Percentiles rank a stretch among this genome's conserved stretches.
These are phyloP conservation scores for Choiromyces venosus DNA, from an alignment of 495 filamentous ascomycete genomes.

Conservation along the genomic window DNA sequence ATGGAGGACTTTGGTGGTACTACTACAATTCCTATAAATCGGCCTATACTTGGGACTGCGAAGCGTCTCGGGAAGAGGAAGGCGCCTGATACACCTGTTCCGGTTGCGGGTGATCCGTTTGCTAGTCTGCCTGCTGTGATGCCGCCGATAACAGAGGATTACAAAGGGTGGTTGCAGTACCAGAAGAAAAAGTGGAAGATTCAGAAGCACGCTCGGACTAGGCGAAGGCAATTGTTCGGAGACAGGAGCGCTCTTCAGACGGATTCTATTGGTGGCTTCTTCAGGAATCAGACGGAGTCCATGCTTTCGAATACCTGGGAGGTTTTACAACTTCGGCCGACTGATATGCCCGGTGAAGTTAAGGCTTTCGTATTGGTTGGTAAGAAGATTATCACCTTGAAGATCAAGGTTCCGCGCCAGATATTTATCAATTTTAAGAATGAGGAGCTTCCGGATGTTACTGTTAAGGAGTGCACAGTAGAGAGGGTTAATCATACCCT, in stretches of 20 bases:
- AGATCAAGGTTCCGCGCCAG: constrained; percentile 80
- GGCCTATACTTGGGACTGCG: constrained; percentile 59
- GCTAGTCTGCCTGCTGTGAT: constrained; percentile 76
- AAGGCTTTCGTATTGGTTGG: constrained; percentile 89
- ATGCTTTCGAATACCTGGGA: constrained; percentile 92
- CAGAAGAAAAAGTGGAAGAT: constrained; percentile 99
- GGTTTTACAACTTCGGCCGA: constrained; percentile 75
- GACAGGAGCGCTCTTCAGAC: constrained; percentile 64
- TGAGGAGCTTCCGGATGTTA: constrained; percentile 79
- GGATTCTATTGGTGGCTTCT: constrained; percentile 76
- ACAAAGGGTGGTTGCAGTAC: constrained; percentile 81
- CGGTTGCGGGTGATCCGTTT: constrained; percentile 68
- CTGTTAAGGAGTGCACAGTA: constrained; percentile 76
- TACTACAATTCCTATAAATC: constrained; percentile 51
- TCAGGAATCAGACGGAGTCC: constrained; percentile 83
- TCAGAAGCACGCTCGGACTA: constrained; percentile 82
- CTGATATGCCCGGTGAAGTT: constrained; percentile 76
- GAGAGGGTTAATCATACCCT: constrained; percentile 88
- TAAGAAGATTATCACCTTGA: constrained; percentile 78
- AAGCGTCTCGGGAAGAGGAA: constrained; percentile 75
- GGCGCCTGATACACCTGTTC: constrained; percentile 59
- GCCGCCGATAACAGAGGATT: constrained; percentile 82
- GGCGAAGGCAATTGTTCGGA: constrained; percentile 86
- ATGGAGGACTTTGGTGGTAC: constrained; percentile 77
- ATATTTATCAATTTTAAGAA: constrained; percentile 87